Evolutionary conservation across 169 alveolate species (phyloP), one percentile per base, ranked within the genome.

Genomic region (Fabrea salina): DNA sequence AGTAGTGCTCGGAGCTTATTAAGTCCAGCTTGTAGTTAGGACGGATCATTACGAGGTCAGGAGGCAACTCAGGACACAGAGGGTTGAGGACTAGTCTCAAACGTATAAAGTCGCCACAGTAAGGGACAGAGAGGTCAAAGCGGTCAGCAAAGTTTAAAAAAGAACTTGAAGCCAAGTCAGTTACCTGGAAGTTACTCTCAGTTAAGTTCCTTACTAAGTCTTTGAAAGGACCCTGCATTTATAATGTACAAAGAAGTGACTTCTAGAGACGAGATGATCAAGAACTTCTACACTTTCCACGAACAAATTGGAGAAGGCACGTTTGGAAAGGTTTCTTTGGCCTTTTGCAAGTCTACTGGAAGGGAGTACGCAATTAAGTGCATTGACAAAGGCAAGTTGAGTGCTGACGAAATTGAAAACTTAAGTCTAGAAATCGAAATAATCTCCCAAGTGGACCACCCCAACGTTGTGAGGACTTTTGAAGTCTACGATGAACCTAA

Each of bases 291-390:
- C 27, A 32, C 66, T 13, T 13, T 72, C 35, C n/a, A 16, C 33
- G 80, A 72, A 4, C 47, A 72, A 43, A n/a, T 72, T 32, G 80
- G 80, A 8, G 80, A 72, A 84, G 97, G 97, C 3, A 86, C 95
- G 0, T 90, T 89, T 70, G 95, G 94, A 39, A 76, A 82, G 8
- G 95, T 93, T 8, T 87, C 86, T 50, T 74, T 77, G 39, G 95
- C 90, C 39, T 80, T 84, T 4, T 87, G 86, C 49, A 88, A 85
- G 41, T 85, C 80, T 39, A 86, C 94, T 6, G 95, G 95, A 0
- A 90, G 89, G 53, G 64, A 76, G 43, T 88, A 76, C 59, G 97
- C 97, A 0, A 86, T 93, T 3, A 93, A 93, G 75, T 89, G 89
- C 32, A 90, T 93, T 57, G 88, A 93, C 43, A 91, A 90, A 40